These are phyloP conservation scores for Cystobasidium ongulense DNA, from an alignment of 768 basidiomycete species.

Conservation along the genomic window DNA sequence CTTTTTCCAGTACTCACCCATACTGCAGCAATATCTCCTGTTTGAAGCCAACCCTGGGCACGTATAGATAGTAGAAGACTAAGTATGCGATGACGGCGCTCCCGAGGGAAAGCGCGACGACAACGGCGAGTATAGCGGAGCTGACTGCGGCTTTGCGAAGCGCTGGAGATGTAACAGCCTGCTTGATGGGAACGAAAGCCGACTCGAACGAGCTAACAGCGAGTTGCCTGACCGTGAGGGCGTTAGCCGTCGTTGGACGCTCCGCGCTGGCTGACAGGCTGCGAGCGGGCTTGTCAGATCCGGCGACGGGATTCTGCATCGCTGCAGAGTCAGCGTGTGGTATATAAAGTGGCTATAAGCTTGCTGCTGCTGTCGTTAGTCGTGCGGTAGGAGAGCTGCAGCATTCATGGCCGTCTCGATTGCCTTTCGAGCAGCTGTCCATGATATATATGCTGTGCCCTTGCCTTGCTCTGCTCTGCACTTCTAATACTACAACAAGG, in stretches of 20 bases:
- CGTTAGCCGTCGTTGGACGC: background rate
- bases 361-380: background rate
- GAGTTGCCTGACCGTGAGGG: background rate
- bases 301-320: background rate
- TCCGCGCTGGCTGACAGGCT: background rate
- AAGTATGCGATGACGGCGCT: slow-evolving; percentile 11
- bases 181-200: background rate
- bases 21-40: slow-evolving; percentile 24
- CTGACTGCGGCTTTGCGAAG: background rate
- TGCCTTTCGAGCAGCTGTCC: background rate
- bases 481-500: background rate
- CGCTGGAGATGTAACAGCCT: slow-evolving; percentile 1
- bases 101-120: background rate
- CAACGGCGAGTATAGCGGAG: background rate
- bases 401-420: background rate
- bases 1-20: background rate
- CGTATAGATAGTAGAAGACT: slow-evolving; percentile 20
- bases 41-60: background rate
- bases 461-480: too few species aligned
- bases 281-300: background rate
- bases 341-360: background rate
- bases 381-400: background rate
- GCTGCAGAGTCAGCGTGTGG: background rate
- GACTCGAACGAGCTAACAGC: background rate
- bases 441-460: too few species aligned